Evolutionary conservation across 2,329 filamentous ascomycete species (phyloP).

Genomic region (Didymella sp.): DNA sequence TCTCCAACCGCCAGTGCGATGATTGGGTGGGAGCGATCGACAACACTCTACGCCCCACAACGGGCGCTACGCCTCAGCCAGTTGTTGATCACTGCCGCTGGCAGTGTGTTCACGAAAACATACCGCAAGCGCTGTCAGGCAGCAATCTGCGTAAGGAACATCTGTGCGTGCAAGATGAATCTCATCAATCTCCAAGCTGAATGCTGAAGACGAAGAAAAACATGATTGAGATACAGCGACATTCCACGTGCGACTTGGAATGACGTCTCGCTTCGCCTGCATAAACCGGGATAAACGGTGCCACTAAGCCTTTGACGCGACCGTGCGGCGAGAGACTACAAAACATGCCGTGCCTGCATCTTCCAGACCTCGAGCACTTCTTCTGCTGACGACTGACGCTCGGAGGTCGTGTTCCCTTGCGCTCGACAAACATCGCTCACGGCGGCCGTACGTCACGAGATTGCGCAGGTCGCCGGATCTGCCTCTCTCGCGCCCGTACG

Average conservation of each 20-base stretch:
- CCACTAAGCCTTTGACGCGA: conserved; percentile 28
- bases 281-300: conserved; percentile 43
- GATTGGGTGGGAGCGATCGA: conserved; percentile 38
- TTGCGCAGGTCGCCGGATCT: conserved; percentile 28
- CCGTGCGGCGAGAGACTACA: conserved; percentile 40
- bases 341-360: conserved; percentile 39
- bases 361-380: conserved; percentile 41
- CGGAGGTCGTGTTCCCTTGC: conserved; percentile 51
- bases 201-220: neutral
- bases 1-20: conserved; percentile 23
- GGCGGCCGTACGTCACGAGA: conserved; percentile 39
- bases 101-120: conserved; percentile 12
- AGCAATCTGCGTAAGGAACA: conserved; percentile 8
- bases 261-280: conserved; percentile 32
- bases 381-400: conserved; percentile 43
- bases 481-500: conserved; percentile 32
- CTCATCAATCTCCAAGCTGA: neutral
- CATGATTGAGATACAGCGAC: neutral
- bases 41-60: conserved; percentile 16
- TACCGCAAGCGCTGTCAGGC: conserved; percentile 19
- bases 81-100: conserved; percentile 14
- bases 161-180: neutral
- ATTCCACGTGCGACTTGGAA: conserved; percentile 10
- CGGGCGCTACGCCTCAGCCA: conserved; percentile 41
- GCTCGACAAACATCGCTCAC: conserved; percentile 38